Percentiles rank a stretch among this genome's conserved stretches.
Evolutionary conservation across 257 asterid species (phyloP).

Genomic region (Marsdenia floribunda): DNA sequence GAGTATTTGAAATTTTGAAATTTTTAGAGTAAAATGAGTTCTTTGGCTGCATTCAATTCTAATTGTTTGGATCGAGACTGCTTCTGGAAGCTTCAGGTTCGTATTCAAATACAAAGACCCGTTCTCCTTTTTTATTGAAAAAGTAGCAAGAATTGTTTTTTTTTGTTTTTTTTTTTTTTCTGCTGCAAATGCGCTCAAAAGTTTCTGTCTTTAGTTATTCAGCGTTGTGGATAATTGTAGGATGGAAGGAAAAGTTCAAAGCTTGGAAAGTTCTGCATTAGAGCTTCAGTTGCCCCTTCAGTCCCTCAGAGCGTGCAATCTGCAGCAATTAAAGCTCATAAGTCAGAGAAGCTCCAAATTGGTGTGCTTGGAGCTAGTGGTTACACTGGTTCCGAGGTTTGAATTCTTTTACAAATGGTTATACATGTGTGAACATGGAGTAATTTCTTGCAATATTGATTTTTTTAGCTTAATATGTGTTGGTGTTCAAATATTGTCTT

Average conservation of each 20-base stretch:
- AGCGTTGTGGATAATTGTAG: constrained; percentile 25
- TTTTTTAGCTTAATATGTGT: not conserved
- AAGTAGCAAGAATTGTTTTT: not conserved
- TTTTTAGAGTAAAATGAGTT: constrained; percentile 20
- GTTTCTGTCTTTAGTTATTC: no score
- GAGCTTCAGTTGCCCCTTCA: constrained; percentile 50
- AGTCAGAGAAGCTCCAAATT: constrained; percentile 46
- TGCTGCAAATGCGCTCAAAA: not conserved
- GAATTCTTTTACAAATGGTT: not conserved
- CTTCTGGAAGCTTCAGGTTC: constrained; percentile 27
- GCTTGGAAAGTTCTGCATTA: constrained; percentile 30
- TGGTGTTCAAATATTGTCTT: not conserved
- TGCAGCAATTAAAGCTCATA: constrained; percentile 33
- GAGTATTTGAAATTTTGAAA: constrained; percentile 1
- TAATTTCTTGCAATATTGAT: not conserved
- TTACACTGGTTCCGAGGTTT: constrained; percentile 83
- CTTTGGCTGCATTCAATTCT: constrained; percentile 25
- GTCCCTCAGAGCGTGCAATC: constrained; percentile 28
- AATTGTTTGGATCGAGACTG: constrained; percentile 20
- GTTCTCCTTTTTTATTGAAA: not conserved
- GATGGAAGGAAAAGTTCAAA: constrained; percentile 30
- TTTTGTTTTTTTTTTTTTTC: not conserved
- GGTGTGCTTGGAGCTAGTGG: constrained; percentile 93
- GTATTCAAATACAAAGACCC: not conserved
- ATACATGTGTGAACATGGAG: not conserved